A percentile compares a stretch with the other conserved stretches of the same genome.
phyloP scores from a whole-genome alignment of 1,284 basidiomycete genomes.

The Cerrena zonata region DNA sequence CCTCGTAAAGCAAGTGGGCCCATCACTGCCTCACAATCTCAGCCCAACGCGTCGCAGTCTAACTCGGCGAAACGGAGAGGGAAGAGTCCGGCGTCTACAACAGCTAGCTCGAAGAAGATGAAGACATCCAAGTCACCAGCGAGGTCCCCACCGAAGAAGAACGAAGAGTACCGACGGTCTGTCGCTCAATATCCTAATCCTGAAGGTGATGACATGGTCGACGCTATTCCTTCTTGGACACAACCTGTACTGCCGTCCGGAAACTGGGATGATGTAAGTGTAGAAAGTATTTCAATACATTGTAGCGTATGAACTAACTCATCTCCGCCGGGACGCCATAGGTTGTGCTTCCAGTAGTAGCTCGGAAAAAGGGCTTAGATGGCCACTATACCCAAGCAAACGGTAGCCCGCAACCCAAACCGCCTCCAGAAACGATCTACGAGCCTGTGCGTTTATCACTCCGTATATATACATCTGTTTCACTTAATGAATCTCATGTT shows the following conservation, averaged over 20 bases:
- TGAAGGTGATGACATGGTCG: slow-evolving; percentile 45
- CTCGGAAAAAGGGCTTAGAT: slow-evolving; percentile 74
- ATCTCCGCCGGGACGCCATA: slow-evolving; percentile 16
- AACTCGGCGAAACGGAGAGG: slow-evolving; percentile 34
- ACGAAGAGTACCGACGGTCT: slow-evolving; percentile 34
- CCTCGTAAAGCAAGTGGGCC: slow-evolving; percentile 13
- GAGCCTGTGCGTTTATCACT: slow-evolving; percentile 44
- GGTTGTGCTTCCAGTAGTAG: slow-evolving; percentile 71
- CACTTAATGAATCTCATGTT: background rate
- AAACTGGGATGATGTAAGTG: slow-evolving; percentile 73
- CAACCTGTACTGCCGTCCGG: slow-evolving; percentile 58
- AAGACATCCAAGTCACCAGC: slow-evolving; percentile 30
- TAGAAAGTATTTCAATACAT: background rate
- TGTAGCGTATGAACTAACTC: background rate
- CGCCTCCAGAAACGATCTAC: slow-evolving; percentile 20
- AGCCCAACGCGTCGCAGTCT: slow-evolving; percentile 15
- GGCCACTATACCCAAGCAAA: slow-evolving; percentile 60
- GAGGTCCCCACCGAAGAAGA: slow-evolving; percentile 17
- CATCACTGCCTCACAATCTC: slow-evolving; percentile 16
- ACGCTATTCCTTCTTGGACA: slow-evolving; percentile 75
- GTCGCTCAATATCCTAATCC: slow-evolving; percentile 59
- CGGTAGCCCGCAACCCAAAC: slow-evolving; percentile 52
- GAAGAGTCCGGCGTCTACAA: slow-evolving; percentile 37
- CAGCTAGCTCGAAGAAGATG: slow-evolving; percentile 35
- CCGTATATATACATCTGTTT: background rate